Percentiles rank a stretch among this genome's conserved stretches.
phyloP scores from a whole-genome alignment of 2,329 filamentous ascomycete species.

The Cercospora sp. region DNA sequence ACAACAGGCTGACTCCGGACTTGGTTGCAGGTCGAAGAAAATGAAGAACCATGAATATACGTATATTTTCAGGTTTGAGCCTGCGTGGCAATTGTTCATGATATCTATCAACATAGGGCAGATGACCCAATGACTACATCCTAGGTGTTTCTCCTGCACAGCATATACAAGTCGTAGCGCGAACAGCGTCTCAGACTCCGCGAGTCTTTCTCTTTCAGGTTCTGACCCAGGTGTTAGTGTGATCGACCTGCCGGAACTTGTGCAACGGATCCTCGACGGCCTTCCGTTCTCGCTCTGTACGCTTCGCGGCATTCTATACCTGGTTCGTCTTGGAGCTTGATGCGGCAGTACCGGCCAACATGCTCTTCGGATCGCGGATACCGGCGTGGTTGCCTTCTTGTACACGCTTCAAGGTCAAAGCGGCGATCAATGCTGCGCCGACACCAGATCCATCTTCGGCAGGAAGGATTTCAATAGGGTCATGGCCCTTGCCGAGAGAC shows the following conservation, averaged over 20 bases:
- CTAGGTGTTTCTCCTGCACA: background rate
- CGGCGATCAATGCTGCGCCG: conserved; percentile 91
- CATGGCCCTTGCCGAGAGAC: conserved; percentile 56
- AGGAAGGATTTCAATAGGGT: conserved; percentile 82
- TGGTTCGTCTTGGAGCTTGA: conserved; percentile 24
- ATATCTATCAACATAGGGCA: background rate
- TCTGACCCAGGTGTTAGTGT: conserved; percentile 2
- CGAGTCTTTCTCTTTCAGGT: background rate
- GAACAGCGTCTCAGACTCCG: background rate
- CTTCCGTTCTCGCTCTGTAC: conserved; percentile 1
- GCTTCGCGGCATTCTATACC: conserved; percentile 18
- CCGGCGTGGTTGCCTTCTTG: conserved; percentile 60
- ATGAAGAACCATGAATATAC: too few species aligned
- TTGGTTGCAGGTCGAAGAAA: too few species aligned
- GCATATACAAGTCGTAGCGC: background rate
- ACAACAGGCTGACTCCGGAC: background rate
- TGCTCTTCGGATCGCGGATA: conserved; percentile 53
- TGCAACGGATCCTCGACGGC: conserved; percentile 2
- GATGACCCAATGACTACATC: background rate
- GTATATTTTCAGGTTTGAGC: too few species aligned
- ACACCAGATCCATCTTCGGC: conserved; percentile 97
- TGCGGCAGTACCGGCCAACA: conserved; percentile 43
- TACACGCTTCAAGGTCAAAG: conserved; percentile 63
- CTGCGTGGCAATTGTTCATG: background rate
- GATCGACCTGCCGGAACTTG: conserved; percentile 3